Evolutionary conservation across 2,329 filamentous ascomycete genomes (phyloP), one percentile per base, ranked within the genome.

Genomic region (Ilyonectria robusta): DNA sequence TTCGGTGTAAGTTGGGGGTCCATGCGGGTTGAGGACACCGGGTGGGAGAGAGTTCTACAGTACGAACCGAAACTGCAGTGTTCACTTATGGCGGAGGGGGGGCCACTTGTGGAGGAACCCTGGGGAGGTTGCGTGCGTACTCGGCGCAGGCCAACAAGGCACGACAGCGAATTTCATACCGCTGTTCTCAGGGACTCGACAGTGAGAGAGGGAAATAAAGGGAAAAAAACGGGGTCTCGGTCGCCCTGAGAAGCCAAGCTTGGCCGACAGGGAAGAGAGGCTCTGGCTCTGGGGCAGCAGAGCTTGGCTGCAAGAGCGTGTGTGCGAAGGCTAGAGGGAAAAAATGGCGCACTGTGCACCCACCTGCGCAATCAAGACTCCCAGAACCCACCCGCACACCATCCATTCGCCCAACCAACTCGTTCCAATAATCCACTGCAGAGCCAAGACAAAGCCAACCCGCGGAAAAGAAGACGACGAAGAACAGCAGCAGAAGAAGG

Each of bases 331-430:
- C n/a, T n/a, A n/a, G 5, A 48, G 4, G n/a, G 15, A 2, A 55
- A 55, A 65, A 65, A 65, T 57, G 51, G 35, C 62, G 62, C 62
- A 65, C 62, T 65, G 62, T 65, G 51, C 50, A 61, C 56, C 48
- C 48, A 40, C 48, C 15, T 6, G 37, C 48, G 21, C 31, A 56
- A 42, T 31, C 60, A 48, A n/a, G 23, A 51, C 40, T 53, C 23
- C 19, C 19, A 11, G 13, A 26, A 23, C 19, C 42, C 44, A 48
- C 21, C 42, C 35, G 23, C 44, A 59, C 21, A 5, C 35, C 35
- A 50, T 50, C 11, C 56, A 37, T 37, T 31, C 55, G 29, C 29
- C n/a, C 55, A n/a, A n/a, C 23, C 44, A 21, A 29, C 19, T 37
- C 37, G 6, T 13, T 55, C 29, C 53, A 40, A 11, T 6, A 26